Evolutionary conservation across 2,329 filamentous ascomycete genomes (phyloP).

Genomic region (Sporothrix pallida): DNA sequence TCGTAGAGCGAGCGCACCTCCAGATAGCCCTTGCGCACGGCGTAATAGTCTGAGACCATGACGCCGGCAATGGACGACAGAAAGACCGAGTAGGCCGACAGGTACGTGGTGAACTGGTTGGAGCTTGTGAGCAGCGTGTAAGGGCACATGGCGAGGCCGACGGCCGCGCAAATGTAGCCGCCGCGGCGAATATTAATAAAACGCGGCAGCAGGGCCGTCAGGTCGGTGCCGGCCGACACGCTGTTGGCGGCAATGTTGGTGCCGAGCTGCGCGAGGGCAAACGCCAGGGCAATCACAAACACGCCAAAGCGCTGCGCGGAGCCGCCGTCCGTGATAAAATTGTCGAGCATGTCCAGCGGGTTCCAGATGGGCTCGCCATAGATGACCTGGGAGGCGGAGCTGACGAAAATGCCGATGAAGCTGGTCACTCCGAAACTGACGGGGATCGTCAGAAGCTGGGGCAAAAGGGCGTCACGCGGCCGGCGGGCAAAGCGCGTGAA

Average conservation of each 20-base stretch:
- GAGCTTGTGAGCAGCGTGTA: conserved; percentile 76
- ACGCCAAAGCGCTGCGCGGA: conserved; percentile 74
- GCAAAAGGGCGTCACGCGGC: conserved; percentile 77
- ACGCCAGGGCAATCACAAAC: conserved; percentile 73
- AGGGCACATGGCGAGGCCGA: conserved; percentile 86
- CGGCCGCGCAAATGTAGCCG: conserved; percentile 79
- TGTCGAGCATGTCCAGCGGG: conserved; percentile 69
- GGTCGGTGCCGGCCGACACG: conserved; percentile 80
- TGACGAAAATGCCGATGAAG: conserved; percentile 82
- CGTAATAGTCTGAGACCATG: conserved; percentile 86
- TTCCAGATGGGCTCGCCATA: conserved; percentile 74
- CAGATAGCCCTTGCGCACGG: conserved; percentile 81
- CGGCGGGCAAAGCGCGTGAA: conserved; percentile 83
- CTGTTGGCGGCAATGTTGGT: conserved; percentile 90
- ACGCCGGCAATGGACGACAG: conserved; percentile 93
- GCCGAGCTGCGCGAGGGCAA: conserved; percentile 79
- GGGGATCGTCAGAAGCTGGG: conserved; percentile 78
- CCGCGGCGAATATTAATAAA: conserved; percentile 86
- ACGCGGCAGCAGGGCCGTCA: conserved; percentile 79
- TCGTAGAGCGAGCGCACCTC: conserved; percentile 81
- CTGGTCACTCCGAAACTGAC: conserved; percentile 77
- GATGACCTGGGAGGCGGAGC: conserved; percentile 72
- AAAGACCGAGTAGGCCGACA: conserved; percentile 91
- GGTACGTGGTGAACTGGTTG: conserved; percentile 89
- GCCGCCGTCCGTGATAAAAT: conserved; percentile 71